These are phyloP conservation scores for Guyanaporus albipodus DNA, from an alignment of 768 basidiomycete species.

Conservation along the genomic window DNA sequence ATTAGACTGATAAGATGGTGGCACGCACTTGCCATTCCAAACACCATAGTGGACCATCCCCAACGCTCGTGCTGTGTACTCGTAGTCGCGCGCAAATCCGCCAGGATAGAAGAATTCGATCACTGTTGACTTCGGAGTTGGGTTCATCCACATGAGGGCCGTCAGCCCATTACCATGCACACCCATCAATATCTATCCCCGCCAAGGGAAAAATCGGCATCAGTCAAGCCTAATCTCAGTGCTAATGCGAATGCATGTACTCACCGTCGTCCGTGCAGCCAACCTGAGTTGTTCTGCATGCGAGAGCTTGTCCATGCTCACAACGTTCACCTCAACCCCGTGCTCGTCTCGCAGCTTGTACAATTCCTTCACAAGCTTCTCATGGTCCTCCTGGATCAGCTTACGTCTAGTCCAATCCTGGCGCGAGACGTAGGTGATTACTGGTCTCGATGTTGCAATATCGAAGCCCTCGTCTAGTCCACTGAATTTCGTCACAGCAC, in stretches of 20 bases:
- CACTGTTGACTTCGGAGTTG: conserved; percentile 75
- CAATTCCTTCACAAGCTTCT: conserved; percentile 71
- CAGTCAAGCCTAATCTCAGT: neutral
- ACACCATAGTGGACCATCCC: conserved; percentile 85
- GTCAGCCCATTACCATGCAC: conserved; percentile 93
- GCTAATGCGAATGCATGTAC: conserved; percentile 19
- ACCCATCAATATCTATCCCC: conserved; percentile 84
- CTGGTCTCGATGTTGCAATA: conserved; percentile 56
- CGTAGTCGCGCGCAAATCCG: conserved; percentile 85
- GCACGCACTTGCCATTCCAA: conserved; percentile 66
- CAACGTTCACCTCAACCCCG: conserved; percentile 86
- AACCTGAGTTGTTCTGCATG: conserved; percentile 76
- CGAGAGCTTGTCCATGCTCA: conserved; percentile 77
- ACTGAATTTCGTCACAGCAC: conserved; percentile 68
- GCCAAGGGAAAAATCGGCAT: neutral
- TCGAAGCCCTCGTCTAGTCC: conserved; percentile 48
- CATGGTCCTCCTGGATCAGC: conserved; percentile 73
- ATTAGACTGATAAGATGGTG: neutral
- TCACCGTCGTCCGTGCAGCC: conserved; percentile 81
- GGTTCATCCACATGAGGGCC: conserved; percentile 89
- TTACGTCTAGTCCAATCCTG: conserved; percentile 87
- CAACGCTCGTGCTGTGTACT: conserved; percentile 74
- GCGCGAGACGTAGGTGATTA: conserved; percentile 90
- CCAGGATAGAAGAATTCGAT: conserved; percentile 88
- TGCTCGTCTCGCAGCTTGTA: conserved; percentile 62